Conservation (phyloP, 805 yeast species). For the Saturnispora halmiae region DNA sequence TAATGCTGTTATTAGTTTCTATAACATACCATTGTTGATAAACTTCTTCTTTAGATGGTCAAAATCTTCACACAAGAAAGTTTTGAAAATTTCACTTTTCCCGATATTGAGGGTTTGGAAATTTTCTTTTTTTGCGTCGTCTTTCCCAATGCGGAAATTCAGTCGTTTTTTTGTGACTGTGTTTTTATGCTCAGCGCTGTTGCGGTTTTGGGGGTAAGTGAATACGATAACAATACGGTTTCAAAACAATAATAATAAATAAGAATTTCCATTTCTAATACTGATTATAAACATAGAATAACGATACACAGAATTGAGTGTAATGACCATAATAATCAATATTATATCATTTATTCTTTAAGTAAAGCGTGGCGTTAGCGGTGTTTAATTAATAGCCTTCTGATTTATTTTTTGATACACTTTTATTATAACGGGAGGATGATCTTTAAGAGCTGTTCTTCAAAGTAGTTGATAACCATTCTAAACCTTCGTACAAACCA, state of each 20-base stretch:
- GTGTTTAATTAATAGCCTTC: neutral
- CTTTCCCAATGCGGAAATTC: constrained; percentile 1
- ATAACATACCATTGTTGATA: constrained; percentile 4
- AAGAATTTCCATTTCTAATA: neutral
- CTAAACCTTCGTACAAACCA: constrained; percentile 95
- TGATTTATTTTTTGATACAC: too few species aligned
- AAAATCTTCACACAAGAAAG: neutral
- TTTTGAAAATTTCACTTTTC: constrained; percentile 3
- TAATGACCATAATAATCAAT: neutral
- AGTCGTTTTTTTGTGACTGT: constrained; percentile 4
- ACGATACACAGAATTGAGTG: too few species aligned
- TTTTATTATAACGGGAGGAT: too few species aligned
- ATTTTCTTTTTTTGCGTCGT: neutral
- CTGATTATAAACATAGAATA: neutral
- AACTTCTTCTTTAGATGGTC: neutral
- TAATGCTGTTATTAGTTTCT: neutral
- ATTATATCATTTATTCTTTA: too few species aligned
- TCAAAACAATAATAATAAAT: neutral
- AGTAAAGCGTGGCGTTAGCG: too few species aligned
- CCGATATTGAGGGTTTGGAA: neutral
- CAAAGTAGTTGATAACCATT: constrained; percentile 89
- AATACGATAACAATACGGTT: neutral
- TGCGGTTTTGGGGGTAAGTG: neutral
- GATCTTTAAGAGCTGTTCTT: constrained; percentile 45
- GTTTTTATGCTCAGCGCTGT: neutral